These are phyloP conservation scores for Solanum chiquidenum DNA, from an alignment of 257 asterid species.

Conservation along the genomic window DNA sequence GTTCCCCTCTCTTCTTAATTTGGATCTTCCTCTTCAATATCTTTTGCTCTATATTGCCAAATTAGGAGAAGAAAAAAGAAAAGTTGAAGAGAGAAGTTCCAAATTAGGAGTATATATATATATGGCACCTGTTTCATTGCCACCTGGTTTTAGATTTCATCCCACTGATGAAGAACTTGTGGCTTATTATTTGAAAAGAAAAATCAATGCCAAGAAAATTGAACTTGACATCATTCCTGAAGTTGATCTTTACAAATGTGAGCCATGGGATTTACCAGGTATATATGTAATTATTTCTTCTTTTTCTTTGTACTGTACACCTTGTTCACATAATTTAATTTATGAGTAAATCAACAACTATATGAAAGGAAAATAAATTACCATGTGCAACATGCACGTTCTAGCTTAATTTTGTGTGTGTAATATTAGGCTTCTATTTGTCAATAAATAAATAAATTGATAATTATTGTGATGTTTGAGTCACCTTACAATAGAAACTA, in stretches of 20 bases:
- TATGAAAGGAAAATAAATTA: not conserved
- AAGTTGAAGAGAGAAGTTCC: not conserved
- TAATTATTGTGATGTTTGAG: not conserved
- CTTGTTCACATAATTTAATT: not conserved
- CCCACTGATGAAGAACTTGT: conserved; percentile 99
- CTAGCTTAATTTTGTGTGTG: not conserved
- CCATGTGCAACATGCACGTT: not conserved
- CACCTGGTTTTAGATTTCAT: conserved; percentile 95
- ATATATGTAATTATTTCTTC: not conserved
- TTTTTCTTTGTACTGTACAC: not conserved
- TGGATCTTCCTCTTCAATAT: conserved; percentile 7
- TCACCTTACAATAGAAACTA: too few relatives aligned
- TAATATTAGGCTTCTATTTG: not conserved
- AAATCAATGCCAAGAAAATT: conserved; percentile 71
- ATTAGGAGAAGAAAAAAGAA: not conserved
- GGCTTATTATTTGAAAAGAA: conserved; percentile 82
- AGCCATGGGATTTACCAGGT: conserved; percentile 99
- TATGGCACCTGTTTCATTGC: conserved; percentile 93
- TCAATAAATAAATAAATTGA: not conserved
- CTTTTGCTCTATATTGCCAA: not conserved
- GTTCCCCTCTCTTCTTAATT: conserved; percentile 4
- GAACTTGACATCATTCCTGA: conserved; percentile 95
- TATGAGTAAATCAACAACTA: not conserved
- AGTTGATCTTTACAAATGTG: conserved; percentile 98
- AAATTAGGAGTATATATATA: not conserved